Evolutionary conservation across 257 asterid genomes (phyloP).

Genomic region (Nicotiana sylvestris): DNA sequence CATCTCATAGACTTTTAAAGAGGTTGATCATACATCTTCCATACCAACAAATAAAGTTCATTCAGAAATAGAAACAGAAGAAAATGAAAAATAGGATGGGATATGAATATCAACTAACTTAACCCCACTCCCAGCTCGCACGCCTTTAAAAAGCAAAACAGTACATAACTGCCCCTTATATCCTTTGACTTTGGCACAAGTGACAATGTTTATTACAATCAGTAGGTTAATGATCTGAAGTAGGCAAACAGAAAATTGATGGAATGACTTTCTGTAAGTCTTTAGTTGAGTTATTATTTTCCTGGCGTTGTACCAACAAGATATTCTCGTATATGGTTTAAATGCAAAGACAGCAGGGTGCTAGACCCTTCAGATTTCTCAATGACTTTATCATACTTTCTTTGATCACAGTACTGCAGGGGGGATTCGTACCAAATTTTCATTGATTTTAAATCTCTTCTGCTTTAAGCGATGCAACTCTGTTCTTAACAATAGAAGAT

Average conservation of each 20-base stretch:
- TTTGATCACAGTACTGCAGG: not conserved
- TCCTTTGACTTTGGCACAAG: not conserved
- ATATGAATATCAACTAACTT: not conserved
- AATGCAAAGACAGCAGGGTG: not conserved
- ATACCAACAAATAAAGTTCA: not conserved
- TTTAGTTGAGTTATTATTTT: not conserved
- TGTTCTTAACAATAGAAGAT: not conserved
- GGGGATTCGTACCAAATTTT: not conserved
- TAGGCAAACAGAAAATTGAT: not conserved
- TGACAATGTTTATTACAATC: not conserved
- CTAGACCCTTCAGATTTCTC: not conserved
- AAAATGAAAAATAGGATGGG: not conserved
- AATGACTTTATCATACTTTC: not conserved
- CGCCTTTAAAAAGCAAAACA: not conserved
- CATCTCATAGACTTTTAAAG: not conserved
- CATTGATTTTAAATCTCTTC: not conserved
- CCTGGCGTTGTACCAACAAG: not conserved
- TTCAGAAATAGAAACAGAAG: not conserved
- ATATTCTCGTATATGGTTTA: not conserved
- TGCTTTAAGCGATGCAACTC: not conserved
- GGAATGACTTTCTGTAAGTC: not conserved
- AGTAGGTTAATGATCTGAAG: not conserved
- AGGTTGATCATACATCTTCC: not conserved
- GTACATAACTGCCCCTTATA: not conserved
- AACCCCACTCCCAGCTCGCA: not conserved